These are phyloP conservation scores for Ormosia semicastrata DNA, from an alignment of 306 rosid genomes.

Conservation along the genomic window DNA sequence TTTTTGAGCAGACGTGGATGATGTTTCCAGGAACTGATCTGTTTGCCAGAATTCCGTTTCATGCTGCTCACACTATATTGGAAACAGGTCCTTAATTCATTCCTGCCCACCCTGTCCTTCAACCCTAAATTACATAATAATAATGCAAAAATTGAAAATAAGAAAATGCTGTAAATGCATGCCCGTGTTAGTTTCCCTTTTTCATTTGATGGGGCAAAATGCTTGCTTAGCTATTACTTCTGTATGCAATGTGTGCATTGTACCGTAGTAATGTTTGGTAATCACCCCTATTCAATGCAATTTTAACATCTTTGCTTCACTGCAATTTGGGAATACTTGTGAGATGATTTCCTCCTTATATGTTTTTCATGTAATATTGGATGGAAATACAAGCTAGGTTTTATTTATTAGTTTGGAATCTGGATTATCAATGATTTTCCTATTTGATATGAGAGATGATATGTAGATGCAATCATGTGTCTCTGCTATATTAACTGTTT, in stretches of 20 bases:
- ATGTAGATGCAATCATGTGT: conserved; percentile 15
- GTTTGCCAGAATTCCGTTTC: conserved; percentile 81
- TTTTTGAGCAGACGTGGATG: conserved; percentile 74
- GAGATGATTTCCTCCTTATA: background rate
- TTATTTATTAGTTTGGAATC: conserved; percentile 1
- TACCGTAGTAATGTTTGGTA: background rate
- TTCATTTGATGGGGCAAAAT: background rate
- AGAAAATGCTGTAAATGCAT: background rate
- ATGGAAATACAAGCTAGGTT: background rate
- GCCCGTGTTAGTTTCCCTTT: background rate
- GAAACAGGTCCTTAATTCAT: conserved; percentile 54
- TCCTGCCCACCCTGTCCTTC: background rate
- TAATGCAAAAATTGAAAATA: background rate
- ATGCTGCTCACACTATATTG: conserved; percentile 78
- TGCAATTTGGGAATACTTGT: background rate
- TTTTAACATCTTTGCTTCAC: background rate
- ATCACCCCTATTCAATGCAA: background rate
- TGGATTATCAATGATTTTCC: background rate
- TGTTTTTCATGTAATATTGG: background rate
- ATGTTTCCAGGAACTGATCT: conserved; percentile 81
- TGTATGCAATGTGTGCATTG: background rate
- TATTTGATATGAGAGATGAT: background rate
- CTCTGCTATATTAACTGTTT: background rate
- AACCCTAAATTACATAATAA: background rate
- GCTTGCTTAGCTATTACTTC: background rate